Evolutionary conservation across 106 monocot genomes (phyloP).

Genomic region (Dioscorea zingiberensis): DNA sequence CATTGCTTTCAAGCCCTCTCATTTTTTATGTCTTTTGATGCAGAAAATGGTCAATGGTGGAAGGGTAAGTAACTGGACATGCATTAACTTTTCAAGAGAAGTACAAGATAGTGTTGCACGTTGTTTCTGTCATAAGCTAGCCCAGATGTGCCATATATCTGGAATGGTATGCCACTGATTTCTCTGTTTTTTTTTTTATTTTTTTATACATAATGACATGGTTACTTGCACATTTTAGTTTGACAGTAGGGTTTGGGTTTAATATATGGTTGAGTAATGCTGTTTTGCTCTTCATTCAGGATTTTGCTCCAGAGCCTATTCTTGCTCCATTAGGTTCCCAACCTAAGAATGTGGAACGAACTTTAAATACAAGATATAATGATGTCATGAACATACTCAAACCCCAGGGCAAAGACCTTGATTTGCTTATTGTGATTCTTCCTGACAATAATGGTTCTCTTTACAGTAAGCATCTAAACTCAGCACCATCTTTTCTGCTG

Average conservation of each 20-base stretch:
- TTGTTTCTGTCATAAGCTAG: constrained; percentile 64
- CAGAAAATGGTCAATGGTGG: constrained; percentile 93
- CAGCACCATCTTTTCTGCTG: neutral
- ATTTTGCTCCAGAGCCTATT: constrained; percentile 67
- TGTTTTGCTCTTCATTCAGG: constrained; percentile 27
- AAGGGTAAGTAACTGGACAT: constrained; percentile 64
- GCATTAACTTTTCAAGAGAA: constrained; percentile 65
- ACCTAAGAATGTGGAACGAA: constrained; percentile 76
- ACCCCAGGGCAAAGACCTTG: constrained; percentile 47
- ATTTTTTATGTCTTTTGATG: no score
- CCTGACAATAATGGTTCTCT: constrained; percentile 95
- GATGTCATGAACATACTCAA: constrained; percentile 55
- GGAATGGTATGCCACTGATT: constrained; percentile 65
- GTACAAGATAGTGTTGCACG: constrained; percentile 52
- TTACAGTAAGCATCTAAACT: constrained; percentile 53
- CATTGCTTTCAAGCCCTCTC: no score
- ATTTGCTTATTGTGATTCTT: constrained; percentile 79
- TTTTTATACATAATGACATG: neutral
- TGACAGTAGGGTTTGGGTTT: no score
- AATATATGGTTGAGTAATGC: neutral
- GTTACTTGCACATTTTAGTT: no score
- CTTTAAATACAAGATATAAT: constrained; percentile 50
- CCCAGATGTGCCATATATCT: constrained; percentile 73
- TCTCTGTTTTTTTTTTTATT: neutral
- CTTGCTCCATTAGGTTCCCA: constrained; percentile 44